Evolutionary conservation across 2,329 filamentous ascomycete genomes (phyloP), one percentile per base, ranked within the genome.

Genomic region (Fusarium sp.): DNA sequence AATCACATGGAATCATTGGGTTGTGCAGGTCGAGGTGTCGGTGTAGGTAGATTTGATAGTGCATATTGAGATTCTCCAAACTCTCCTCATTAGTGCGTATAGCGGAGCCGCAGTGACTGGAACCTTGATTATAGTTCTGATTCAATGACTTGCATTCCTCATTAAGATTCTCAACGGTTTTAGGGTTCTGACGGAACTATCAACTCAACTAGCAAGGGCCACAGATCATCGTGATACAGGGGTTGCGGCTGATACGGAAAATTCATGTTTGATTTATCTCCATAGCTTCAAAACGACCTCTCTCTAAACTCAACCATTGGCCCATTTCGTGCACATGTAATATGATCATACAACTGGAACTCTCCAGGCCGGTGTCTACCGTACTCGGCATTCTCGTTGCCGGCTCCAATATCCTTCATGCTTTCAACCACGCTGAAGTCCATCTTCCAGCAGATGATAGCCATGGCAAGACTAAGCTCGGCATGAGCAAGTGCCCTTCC

Each of bases 301-400:
- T 59, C 56, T 49, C 42, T 51, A 35, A 59, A 59, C 33, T 59
- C 42, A 12, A 59, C 56, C 56, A 59, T 59, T 36, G 56, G 56
- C 6, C 56, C 56, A 6, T 51, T 51, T 14, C 56, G 42, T 4
- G 56, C 42, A 31, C 42, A 51, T 7, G 56, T 59, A 22, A 59
- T 59, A 51, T 59, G 44, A 6, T 59, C 56, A 18, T 59, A 59
- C 35, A 59, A 7, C n/a, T 59, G 56, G 24, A 59, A 59, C 35
- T 59, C 56, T 28, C 56, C 56, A 1, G 56, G 56, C 12, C 56
- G 7, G 36, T 59, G 56, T 38, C 56, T 59, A 5, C 56, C 56
- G 7, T 59, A 59, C 22, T 38, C 56, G 20, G 56, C 44, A 22
- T 51, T 33, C 24, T 49, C 42, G n/a, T 51, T 36, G n/a, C 56